Evolutionary conservation across 148 eudicot species (phyloP).

Genomic region (Chenopodium suecicum): DNA sequence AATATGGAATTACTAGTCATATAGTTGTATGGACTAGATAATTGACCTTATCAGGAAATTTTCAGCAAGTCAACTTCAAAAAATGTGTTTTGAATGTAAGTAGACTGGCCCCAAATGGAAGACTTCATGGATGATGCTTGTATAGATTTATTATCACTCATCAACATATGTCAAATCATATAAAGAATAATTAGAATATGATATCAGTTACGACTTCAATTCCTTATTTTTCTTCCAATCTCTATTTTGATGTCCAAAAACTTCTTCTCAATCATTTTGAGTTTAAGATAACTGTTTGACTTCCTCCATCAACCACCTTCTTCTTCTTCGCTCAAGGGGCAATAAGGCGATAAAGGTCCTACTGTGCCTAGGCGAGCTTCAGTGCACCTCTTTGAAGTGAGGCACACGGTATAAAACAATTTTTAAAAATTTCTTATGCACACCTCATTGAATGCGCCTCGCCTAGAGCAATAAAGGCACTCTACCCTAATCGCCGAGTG

Average conservation of each 20-base stretch:
- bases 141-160: background rate
- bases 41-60: background rate
- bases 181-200: background rate
- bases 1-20: background rate
- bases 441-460: too few species aligned
- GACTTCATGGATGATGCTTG: background rate
- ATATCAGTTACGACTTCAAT: background rate
- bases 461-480: too few species aligned
- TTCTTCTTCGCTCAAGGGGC: background rate
- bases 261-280: too few species aligned
- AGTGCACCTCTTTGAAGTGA: too few species aligned
- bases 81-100: background rate
- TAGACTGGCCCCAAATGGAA: background rate
- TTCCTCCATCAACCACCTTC: background rate
- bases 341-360: too few species aligned
- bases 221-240: background rate
- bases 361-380: too few species aligned
- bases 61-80: background rate
- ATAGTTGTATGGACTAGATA: background rate
- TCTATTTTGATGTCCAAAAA: background rate
- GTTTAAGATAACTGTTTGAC: too few species aligned
- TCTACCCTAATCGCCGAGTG: too few species aligned
- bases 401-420: too few species aligned
- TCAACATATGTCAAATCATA: background rate
- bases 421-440: too few species aligned